Evolutionary conservation across 352 stramenopile genomes (phyloP).

Genomic region (Pythium scleroteichum): DNA sequence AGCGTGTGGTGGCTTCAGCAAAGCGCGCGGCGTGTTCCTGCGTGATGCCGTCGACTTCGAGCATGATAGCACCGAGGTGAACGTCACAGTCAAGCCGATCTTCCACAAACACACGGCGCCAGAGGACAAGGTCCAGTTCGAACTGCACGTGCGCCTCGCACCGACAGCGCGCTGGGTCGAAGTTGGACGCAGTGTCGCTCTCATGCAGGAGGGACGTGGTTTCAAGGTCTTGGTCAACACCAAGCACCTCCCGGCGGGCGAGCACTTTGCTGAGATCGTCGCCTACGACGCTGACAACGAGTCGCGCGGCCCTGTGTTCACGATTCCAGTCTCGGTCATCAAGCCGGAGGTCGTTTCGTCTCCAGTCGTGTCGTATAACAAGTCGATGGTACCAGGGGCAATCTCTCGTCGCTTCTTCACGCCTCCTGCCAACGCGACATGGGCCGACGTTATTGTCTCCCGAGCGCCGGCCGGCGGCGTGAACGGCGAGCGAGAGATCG

Average conservation of each 20-base stretch:
- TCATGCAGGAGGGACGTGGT: constrained; percentile 81
- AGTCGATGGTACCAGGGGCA: constrained; percentile 52
- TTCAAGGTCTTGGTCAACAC: constrained; percentile 93
- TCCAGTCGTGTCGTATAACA: constrained; percentile 44
- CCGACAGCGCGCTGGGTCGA: constrained; percentile 87
- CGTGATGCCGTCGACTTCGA: constrained; percentile 76
- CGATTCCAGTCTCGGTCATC: constrained; percentile 90
- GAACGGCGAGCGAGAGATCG: constrained; percentile 39
- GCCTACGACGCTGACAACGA: constrained; percentile 76
- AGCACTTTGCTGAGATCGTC: constrained; percentile 87
- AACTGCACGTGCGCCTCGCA: constrained; percentile 84
- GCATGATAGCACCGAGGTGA: constrained; percentile 75
- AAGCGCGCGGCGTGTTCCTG: constrained; percentile 82
- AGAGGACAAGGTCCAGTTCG: constrained; percentile 86
- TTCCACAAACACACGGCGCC: constrained; percentile 88
- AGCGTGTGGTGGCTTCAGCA: constrained; percentile 30
- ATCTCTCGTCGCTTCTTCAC: constrained; percentile 85
- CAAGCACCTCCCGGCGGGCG: constrained; percentile 67
- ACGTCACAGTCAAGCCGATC: constrained; percentile 82
- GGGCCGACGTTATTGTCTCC: constrained; percentile 84
- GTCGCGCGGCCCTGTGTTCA: constrained; percentile 78
- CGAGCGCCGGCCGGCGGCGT: constrained; percentile 31
- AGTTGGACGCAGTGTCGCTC: constrained; percentile 78
- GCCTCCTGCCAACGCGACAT: constrained; percentile 77
- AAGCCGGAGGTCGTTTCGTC: constrained; percentile 63